Percentiles rank a stretch among this genome's conserved stretches.
These are phyloP conservation scores for Calophaca sinica DNA, from an alignment of 306 rosid species.

Conservation along the genomic window DNA sequence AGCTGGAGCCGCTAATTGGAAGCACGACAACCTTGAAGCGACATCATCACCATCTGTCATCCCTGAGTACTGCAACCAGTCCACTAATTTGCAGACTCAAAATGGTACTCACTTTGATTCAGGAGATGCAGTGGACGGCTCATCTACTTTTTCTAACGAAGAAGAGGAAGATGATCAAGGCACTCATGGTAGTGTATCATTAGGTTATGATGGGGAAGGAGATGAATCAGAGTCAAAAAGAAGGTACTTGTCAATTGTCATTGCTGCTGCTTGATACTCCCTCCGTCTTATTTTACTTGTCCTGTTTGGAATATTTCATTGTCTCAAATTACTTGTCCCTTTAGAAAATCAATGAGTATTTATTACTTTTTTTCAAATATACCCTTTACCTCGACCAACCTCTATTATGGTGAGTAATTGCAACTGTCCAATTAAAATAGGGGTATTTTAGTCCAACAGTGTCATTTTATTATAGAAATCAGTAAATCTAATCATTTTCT, in stretches of 20 bases:
- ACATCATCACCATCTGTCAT: conserved; percentile 73
- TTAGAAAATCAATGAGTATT: no score
- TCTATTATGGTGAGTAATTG: no score
- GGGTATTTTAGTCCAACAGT: no score
- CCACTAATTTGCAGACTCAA: conserved; percentile 69
- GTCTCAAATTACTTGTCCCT: no score
- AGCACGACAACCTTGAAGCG: conserved; percentile 78
- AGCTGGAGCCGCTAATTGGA: conserved; percentile 66
- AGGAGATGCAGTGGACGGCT: conserved; percentile 82
- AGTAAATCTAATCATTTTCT: no score
- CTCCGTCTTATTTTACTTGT: no score
- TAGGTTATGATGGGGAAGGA: conserved; percentile 87
- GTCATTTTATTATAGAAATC: no score
- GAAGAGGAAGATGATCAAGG: conserved; percentile 92
- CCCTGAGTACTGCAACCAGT: conserved; percentile 70
- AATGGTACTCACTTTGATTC: conserved; percentile 69
- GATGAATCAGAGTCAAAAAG: conserved; percentile 96
- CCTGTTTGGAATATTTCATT: no score
- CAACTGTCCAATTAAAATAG: no score
- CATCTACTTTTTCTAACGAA: conserved; percentile 89
- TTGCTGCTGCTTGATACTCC: conserved; percentile 31
- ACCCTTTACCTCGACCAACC: no score
- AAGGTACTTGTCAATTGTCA: conserved; percentile 59
- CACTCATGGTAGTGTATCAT: conserved; percentile 87
- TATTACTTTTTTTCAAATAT: no score